Evolutionary conservation across 257 asterid genomes (phyloP).

Genomic region (Penstemon barbatus): DNA sequence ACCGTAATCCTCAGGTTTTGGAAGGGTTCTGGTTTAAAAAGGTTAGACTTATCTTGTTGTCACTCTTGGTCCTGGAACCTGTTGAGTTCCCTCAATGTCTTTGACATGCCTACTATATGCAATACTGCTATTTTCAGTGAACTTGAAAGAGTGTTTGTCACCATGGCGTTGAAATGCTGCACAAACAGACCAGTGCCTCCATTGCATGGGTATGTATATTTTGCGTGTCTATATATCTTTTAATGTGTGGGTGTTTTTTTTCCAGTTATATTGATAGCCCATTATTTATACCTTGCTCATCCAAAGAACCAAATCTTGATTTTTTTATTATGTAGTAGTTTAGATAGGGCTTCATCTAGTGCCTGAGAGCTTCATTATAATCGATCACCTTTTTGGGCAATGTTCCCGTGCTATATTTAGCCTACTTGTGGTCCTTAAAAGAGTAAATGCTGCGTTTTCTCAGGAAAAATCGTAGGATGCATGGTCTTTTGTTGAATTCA

Average conservation of each 20-base stretch:
- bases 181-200: constrained; percentile 45
- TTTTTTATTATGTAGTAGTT: constrained; percentile 6
- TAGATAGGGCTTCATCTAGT: constrained; percentile 14
- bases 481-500: constrained; percentile 72
- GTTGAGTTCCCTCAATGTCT: constrained; percentile 23
- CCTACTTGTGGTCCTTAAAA: constrained; percentile 16
- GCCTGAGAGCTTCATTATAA: constrained; percentile 11
- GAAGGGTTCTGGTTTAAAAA: constrained; percentile 80
- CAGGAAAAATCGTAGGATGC: constrained; percentile 68
- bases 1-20: constrained; percentile 81
- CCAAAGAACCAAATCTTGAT: neutral
- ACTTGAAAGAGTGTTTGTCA: constrained; percentile 75
- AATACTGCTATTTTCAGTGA: constrained; percentile 51
- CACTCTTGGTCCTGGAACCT: constrained; percentile 24
- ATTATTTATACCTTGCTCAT: constrained; percentile 20
- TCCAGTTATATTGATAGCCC: neutral
- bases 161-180: constrained; percentile 88
- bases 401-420: constrained; percentile 16
- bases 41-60: constrained; percentile 44
- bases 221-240: neutral
- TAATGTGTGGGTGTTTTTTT: too few species aligned
- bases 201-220: constrained; percentile 46
- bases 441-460: constrained; percentile 13
- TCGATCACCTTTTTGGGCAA: constrained; percentile 13
- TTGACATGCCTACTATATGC: constrained; percentile 19